Base-by-base conservation (phyloP, 2,329 filamentous ascomycete species). In the Didymella keratinophila region DNA sequence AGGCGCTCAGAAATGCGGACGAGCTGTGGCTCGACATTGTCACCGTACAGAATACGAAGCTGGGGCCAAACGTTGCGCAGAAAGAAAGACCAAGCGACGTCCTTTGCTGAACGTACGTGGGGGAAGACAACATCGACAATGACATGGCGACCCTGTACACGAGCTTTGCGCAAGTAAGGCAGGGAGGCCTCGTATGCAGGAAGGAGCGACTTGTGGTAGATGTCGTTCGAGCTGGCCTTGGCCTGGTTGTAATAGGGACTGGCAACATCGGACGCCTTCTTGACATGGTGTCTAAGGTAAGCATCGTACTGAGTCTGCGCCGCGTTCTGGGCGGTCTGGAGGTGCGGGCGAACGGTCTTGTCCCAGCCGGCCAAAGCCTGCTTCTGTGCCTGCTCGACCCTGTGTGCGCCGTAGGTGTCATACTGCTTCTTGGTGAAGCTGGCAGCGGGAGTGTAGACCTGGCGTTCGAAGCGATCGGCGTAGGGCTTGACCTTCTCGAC, bases 21-120 rank as follows among this genome's bases (percentile, higher is more conserved):
- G 14, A 99, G 84, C 77, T 99, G 96, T 14, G 96, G 96, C 79
- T 98, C 93, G 3, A 99, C 93, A 68, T 96, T 97, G 71, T 97
- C 89, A 11, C 89, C 86, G 71, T 98, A 98, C 5, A 97, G 80
- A 14, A 90, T 84, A 25, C 90, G 87, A 11, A 97, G 63, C 64
- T 90, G 89, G 2, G 94, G 94, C 89, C 91, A 95, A 16, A 98
- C 81, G 2, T 87, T 89, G 45, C 86, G 86, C 57, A 92, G 86
- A 32, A 96, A 79, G 71, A 97, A 94, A 12, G 84, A 79, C 58
- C 87, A 86, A 0, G 86, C 85, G 58, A 87, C 87, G 55, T 87
- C 87, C 84, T 89, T 92, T 3, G 86, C 86, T 81, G 87, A 91
- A 56, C 86, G 84, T 6, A 86, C 84, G 45, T 90, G 87, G 1